Base-by-base conservation (phyloP, 176 grass and related monocot genomes). In the Saccharum spontaneum region DNA sequence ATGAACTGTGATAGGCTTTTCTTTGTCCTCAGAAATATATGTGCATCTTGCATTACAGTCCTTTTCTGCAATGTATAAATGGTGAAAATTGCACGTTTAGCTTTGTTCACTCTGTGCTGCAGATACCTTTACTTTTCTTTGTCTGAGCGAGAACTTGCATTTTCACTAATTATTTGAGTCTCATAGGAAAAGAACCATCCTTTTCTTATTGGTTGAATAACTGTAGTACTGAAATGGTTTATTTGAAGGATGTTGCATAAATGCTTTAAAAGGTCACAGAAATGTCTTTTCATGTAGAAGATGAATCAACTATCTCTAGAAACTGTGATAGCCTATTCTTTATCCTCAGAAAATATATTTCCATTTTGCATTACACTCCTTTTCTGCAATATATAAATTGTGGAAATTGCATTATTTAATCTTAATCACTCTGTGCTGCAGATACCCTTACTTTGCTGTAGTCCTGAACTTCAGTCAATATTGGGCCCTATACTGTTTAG, bases 401-500 rank as follows among this genome's bases (percentile, higher is more conserved):
- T 23, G 24, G n/a, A 6, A 63, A 61, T 5, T 76, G 33, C 62
- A 73, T 6, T 31, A 69, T 23, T 49, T 77, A 28, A 63, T 28
- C 31, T 43, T 85, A 8, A 85, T 34, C 37, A 54, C 20, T 69
- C 64, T 77, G 28, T 41, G 31, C 22, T 87, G 72, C 78, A 97
- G 94, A 79, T 97, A 97, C 66, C 91, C 87, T 48, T 97, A 97
- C 72, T 94, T 98, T 85, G 82, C 93, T 31, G 89, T 86, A 55
- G 75, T 98, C 85, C 89, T 98, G 66, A 98, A 94, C 84, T 98
- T 98, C 66, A 98, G 96, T 85, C 93, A 95, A 84, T 98, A 90
- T 82, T 98, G 96, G 96, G 93, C 96, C 10, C 78, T 98, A 38
- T 98, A 98, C 78, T 98, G 91, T 89, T 92, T 98, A 87, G 81